Conservation (phyloP, 1,284 basidiomycete genomes). For the Ustanciosporium gigantosporum region DNA sequence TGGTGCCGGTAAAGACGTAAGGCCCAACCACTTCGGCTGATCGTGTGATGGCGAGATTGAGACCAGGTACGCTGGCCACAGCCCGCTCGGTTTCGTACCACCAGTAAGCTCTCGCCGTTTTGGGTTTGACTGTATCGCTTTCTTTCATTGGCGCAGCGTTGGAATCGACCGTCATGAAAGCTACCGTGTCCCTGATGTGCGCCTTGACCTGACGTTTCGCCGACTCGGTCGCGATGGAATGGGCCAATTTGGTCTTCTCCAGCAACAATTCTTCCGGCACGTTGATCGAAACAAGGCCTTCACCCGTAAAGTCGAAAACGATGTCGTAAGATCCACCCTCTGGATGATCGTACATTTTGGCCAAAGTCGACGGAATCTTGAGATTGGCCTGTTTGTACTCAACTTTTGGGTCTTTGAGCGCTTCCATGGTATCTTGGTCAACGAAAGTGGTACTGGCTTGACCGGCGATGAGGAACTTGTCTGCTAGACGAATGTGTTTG, state of each 20-base stretch:
- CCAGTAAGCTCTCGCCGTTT: constrained; percentile 30
- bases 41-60: constrained; percentile 40
- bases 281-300: constrained; percentile 21
- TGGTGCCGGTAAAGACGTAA: constrained; percentile 13
- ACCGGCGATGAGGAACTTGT: constrained; percentile 39
- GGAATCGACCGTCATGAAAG: constrained; percentile 32
- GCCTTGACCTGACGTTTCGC: constrained; percentile 21
- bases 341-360: constrained; percentile 23
- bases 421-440: constrained; percentile 27
- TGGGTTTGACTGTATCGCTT: constrained; percentile 23
- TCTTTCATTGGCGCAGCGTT: constrained; percentile 25
- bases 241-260: constrained; percentile 42
- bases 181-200: constrained; percentile 40
- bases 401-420: constrained; percentile 36
- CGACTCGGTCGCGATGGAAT: constrained; percentile 25
- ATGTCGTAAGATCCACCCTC: constrained; percentile 31
- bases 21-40: constrained; percentile 45
- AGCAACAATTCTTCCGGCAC: constrained; percentile 35
- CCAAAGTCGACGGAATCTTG: constrained; percentile 11
- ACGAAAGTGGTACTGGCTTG: constrained; percentile 27
- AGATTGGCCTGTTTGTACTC: constrained; percentile 49
- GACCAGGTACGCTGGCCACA: constrained; percentile 22
- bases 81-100: constrained; percentile 50
- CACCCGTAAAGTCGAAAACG: constrained; percentile 49
- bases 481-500: constrained; percentile 38